Percentiles rank a stretch among this genome's conserved stretches.
phyloP scores from a whole-genome alignment of 108 stramenopile species.

The Nannochloropsis gaditana region DNA sequence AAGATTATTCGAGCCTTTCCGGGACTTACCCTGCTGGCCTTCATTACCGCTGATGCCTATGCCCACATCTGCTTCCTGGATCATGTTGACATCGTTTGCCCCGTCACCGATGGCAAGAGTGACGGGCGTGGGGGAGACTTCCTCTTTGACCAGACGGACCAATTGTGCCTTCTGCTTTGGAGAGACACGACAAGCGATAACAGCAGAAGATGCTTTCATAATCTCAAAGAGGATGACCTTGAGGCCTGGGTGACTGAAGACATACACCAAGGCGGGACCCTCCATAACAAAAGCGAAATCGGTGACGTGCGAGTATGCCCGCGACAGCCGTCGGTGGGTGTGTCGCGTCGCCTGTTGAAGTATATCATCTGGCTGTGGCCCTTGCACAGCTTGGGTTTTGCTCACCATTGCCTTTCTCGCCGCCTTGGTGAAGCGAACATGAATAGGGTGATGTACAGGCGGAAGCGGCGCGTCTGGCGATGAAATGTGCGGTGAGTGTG shows the following conservation, averaged over 20 bases:
- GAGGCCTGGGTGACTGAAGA: conserved; percentile 66
- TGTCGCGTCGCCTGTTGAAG: neutral
- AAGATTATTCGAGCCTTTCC: neutral
- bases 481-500: neutral
- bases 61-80: conserved; percentile 76
- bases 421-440: conserved; percentile 5
- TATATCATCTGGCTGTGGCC: neutral
- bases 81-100: conserved; percentile 96
- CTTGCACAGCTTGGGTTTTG: neutral
- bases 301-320: neutral
- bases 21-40: conserved; percentile 68
- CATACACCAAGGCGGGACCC: conserved; percentile 70
- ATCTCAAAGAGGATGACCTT: conserved; percentile 75
- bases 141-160: conserved; percentile 71
- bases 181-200: conserved; percentile 90
- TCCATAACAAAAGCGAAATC: conserved; percentile 77
- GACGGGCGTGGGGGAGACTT: conserved; percentile 75
- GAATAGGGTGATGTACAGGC: neutral
- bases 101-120: conserved; percentile 96
- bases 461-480: neutral
- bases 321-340: neutral
- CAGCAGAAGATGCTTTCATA: conserved; percentile 70
- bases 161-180: conserved; percentile 86
- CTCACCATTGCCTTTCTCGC: neutral
- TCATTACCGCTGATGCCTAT: conserved; percentile 91